These are phyloP conservation scores for Cryptomeria japonica DNA, from an alignment of 75 land plant genomes.

Conservation along the genomic window DNA sequence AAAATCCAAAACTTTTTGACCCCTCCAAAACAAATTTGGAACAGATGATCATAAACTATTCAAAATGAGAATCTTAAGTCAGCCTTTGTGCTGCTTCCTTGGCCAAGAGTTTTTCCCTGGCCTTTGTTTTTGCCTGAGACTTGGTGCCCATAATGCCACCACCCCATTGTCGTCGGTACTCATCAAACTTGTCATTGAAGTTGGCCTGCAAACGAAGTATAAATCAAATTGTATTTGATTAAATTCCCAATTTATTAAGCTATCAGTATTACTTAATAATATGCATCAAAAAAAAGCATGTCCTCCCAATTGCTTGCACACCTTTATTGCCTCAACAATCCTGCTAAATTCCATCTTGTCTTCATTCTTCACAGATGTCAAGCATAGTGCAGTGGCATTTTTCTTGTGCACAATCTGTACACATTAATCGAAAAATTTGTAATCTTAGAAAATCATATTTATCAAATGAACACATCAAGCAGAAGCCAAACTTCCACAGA, in stretches of 20 bases:
- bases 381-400: slow-evolving; percentile 53
- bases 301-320: slow-evolving; percentile 6
- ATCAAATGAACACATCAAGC: not conserved
- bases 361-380: slow-evolving; percentile 62
- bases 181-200: slow-evolving; percentile 88
- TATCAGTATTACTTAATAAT: not conserved
- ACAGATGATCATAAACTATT: not conserved
- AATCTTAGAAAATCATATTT: not conserved
- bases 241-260: not conserved
- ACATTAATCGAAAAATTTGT: not conserved
- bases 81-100: slow-evolving; percentile 90
- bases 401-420: slow-evolving; percentile 59
- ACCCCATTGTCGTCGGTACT: slow-evolving; percentile 80
- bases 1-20: too few relatives aligned
- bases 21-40: not conserved
- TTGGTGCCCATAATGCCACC: slow-evolving; percentile 93
- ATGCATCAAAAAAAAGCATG: not conserved
- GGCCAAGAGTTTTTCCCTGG: slow-evolving; percentile 70
- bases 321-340: slow-evolving; percentile 69
- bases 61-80: slow-evolving; percentile 13
- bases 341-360: slow-evolving; percentile 60
- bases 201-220: slow-evolving; percentile 57
- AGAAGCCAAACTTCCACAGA: not conserved
- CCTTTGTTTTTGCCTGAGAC: slow-evolving; percentile 89
- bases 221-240: not conserved